These are phyloP conservation scores for Myriosclerotinia curreyana DNA, from an alignment of 2,329 filamentous ascomycete species.

Conservation along the genomic window DNA sequence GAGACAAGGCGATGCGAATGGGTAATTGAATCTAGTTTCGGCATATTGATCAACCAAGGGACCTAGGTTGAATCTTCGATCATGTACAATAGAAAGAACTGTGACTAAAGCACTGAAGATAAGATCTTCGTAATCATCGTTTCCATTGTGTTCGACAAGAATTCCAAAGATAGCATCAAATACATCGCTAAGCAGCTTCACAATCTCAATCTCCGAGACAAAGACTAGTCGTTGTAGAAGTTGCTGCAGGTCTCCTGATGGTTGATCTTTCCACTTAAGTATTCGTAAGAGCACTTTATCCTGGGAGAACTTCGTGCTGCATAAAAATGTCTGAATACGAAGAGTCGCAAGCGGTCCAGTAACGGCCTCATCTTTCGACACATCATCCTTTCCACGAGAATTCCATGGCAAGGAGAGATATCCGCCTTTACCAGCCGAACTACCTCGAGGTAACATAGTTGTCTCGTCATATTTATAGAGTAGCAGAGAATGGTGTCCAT, in stretches of 20 bases:
- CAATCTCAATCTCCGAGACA: slow-evolving; percentile 94
- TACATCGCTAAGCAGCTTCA: slow-evolving; percentile 86
- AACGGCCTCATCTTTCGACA: slow-evolving; percentile 67
- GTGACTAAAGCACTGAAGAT: slow-evolving; percentile 88
- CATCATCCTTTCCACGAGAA: slow-evolving; percentile 61
- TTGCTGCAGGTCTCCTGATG: slow-evolving; percentile 67
- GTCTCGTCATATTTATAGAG: slow-evolving; percentile 91
- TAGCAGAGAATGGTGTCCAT: slow-evolving; percentile 76
- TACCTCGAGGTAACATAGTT: slow-evolving; percentile 66
- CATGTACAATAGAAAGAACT: slow-evolving; percentile 89
- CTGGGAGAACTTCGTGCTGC: slow-evolving; percentile 92
- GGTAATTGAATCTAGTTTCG: slow-evolving; percentile 85
- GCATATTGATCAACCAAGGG: slow-evolving; percentile 91
- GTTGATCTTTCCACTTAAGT: slow-evolving; percentile 78
- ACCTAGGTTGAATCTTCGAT: slow-evolving; percentile 86
- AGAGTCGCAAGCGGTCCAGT: slow-evolving; percentile 79
- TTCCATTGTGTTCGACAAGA: slow-evolving; percentile 84
- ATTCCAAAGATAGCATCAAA: slow-evolving; percentile 90
- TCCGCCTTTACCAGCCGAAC: slow-evolving; percentile 69
- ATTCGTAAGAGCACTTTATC: slow-evolving; percentile 82
- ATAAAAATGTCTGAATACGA: slow-evolving; percentile 78
- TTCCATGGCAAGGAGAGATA: slow-evolving; percentile 85
- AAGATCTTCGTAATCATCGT: slow-evolving; percentile 87
- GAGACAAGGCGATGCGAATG: slow-evolving; percentile 84
- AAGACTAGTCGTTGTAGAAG: slow-evolving; percentile 83